Base-by-base conservation (phyloP, 1,284 basidiomycete genomes). In the Gymnopus androsaceus region DNA sequence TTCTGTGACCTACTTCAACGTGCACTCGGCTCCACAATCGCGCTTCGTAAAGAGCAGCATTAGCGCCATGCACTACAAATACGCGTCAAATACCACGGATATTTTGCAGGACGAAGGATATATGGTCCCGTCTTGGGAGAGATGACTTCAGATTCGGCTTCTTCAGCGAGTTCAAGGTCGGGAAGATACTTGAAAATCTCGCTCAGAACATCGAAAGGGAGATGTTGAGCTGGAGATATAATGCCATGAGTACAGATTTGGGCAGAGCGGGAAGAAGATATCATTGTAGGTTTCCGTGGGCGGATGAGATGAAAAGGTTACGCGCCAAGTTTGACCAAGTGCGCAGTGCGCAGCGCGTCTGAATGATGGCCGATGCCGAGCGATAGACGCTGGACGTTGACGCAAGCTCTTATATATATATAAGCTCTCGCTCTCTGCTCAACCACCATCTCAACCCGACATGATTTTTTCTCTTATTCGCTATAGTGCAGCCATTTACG, bases 71-170 rank as follows among this genome's bases (percentile, higher is more conserved):
- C 12, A 15, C 46, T 21, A 6, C 46, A 48, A 19, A 48, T 25
- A 19, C 31, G 19, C 19, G 46, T 36, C 5, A 48, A 12, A 4
- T n/a, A 48, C 46, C 46, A 48, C 5, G 46, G 46, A 25, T 48
- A 48, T 15, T 23, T 33, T 1, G 19, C 33, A 6, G 46, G 46
- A 25, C 31, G 31, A 14, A 48, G 46, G n/a, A 48, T 48, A 14
- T 48, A 48, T 48, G 46, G 46, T 21, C 46, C 46, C 5, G 46
- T 48, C 46, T 48, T 48, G 12, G 46, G 46, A 30, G 46, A 48
- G 46, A 48, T 21, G 14, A 48, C 46, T 36, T 48, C 46, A 12
- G 46, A 1, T 48, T 48, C 46, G 15, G 36, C 4, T 31, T 48
- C 33, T 3, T 48, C 1, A 31, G n/a, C 12, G n/a, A 48, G 46